These are phyloP conservation scores for Pyricularia sp. DNA, from an alignment of 2,329 filamentous ascomycete genomes.

Conservation along the genomic window DNA sequence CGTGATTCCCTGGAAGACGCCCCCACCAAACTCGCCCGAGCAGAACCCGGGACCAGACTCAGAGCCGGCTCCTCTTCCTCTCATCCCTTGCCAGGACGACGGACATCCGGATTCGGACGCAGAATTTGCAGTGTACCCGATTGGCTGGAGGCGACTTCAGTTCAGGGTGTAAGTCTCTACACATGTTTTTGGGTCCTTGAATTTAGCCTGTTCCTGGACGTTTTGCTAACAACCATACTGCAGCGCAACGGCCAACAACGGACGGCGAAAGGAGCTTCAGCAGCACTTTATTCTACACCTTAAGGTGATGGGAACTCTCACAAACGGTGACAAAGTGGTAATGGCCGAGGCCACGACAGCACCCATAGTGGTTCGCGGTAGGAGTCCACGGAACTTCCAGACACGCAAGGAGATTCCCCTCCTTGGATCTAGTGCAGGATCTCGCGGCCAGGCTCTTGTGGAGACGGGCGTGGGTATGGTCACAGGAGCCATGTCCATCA, in stretches of 20 bases:
- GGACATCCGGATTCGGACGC: constrained; percentile 43
- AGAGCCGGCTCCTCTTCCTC: constrained; percentile 70
- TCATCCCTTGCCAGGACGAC: constrained; percentile 55
- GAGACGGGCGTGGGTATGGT: constrained; percentile 49
- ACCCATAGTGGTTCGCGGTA: constrained; percentile 83
- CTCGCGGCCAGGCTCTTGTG: constrained; percentile 63
- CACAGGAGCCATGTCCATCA: constrained; percentile 40
- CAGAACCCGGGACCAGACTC: constrained; percentile 57
- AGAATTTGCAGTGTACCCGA: constrained; percentile 80
- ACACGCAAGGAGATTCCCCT: constrained; percentile 86
- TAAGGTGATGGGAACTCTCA: constrained; percentile 71
- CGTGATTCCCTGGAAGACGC: constrained; percentile 96
- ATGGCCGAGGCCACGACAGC: constrained; percentile 77
- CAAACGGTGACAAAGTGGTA: constrained; percentile 69
- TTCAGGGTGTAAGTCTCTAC: constrained; percentile 56
- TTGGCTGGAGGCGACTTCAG: constrained; percentile 86
- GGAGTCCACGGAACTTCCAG: constrained; percentile 90
- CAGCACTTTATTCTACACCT: constrained; percentile 89
- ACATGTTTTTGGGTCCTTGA: no score
- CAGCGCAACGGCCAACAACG: constrained; percentile 90
- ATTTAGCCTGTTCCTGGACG: neutral
- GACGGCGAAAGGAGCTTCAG: constrained; percentile 83
- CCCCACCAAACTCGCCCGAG: constrained; percentile 63
- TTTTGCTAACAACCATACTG: constrained; percentile 9
- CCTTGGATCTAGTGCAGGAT: constrained; percentile 61